Conservation (phyloP, 2,329 filamentous ascomycete genomes). For the Emergomyces africanus region DNA sequence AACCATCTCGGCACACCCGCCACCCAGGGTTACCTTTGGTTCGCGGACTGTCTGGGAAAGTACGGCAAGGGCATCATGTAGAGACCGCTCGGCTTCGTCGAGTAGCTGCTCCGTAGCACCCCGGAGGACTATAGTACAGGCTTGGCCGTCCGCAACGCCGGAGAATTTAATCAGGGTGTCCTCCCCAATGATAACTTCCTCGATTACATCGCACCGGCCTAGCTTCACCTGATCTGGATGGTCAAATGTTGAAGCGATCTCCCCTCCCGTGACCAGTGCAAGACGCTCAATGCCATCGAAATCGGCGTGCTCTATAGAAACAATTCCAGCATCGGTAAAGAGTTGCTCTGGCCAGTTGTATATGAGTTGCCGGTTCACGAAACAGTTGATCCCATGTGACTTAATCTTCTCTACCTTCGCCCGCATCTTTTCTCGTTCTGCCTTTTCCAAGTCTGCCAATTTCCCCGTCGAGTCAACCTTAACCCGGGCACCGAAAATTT, state of each 20-base stretch:
- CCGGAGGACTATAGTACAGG: constrained; percentile 91
- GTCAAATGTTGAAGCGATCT: constrained; percentile 96
- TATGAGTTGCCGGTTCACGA: constrained; percentile 97
- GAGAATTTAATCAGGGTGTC: constrained; percentile 97
- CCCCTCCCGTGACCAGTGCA: constrained; percentile 88
- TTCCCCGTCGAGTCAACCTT: constrained; percentile 96
- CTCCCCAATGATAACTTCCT: constrained; percentile 97
- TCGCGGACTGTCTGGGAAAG: constrained; percentile 94
- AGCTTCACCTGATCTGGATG: constrained; percentile 96
- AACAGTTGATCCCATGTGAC: constrained; percentile 98
- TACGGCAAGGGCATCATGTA: constrained; percentile 92
- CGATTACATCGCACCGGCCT: constrained; percentile 86
- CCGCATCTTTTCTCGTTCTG: constrained; percentile 99
- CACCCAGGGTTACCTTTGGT: constrained; percentile 84
- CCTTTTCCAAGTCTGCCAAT: constrained; percentile 95
- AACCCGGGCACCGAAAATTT: constrained; percentile 95
- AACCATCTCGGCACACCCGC: constrained; percentile 94
- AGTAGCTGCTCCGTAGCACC: constrained; percentile 94
- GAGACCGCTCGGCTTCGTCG: constrained; percentile 88
- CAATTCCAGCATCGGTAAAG: constrained; percentile 93
- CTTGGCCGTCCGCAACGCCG: constrained; percentile 81
- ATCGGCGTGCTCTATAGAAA: constrained; percentile 97
- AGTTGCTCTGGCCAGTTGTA: constrained; percentile 99
- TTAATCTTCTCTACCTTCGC: constrained; percentile 99
- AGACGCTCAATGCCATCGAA: constrained; percentile 96